Evolutionary conservation across 176 grass and related monocot species (phyloP).

Genomic region (Oryza punctata): DNA sequence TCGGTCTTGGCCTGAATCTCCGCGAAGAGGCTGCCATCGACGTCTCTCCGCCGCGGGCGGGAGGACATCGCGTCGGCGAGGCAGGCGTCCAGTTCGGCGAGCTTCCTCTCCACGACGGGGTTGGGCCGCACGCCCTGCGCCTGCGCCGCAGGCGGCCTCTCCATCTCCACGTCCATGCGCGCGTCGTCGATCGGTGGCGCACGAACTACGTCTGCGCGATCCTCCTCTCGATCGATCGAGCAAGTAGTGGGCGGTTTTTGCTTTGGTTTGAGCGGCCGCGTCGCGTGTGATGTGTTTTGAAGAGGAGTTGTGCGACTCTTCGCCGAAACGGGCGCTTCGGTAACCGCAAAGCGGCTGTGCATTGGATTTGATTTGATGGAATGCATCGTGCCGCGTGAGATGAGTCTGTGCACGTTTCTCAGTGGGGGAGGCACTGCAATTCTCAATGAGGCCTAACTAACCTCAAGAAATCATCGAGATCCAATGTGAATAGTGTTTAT

Average conservation of each 20-base stretch:
- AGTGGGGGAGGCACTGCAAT: slow-evolving; percentile 1
- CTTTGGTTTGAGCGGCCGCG: background rate
- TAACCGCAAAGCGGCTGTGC: slow-evolving; percentile 18
- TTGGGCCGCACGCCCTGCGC: background rate
- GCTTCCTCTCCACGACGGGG: slow-evolving; percentile 23
- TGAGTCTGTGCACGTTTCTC: slow-evolving; percentile 5
- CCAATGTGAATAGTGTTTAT: slow-evolving; percentile 1
- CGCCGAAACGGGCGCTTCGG: slow-evolving; percentile 16
- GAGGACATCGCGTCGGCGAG: slow-evolving; percentile 19
- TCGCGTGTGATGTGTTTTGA: slow-evolving; percentile 8
- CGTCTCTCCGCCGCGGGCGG: background rate
- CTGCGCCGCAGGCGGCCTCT: background rate
- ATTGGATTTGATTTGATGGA: background rate
- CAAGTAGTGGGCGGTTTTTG: slow-evolving; percentile 5
- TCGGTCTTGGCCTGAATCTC: slow-evolving; percentile 8
- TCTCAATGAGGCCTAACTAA: too few relatives aligned
- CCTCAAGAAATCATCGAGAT: slow-evolving; percentile 3
- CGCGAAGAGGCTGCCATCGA: background rate
- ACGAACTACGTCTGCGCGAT: background rate
- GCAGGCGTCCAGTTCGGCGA: slow-evolving; percentile 23
- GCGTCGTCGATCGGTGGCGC: background rate
- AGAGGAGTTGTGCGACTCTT: slow-evolving; percentile 28
- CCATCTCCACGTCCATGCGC: background rate
- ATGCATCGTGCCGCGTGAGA: slow-evolving; percentile 5
- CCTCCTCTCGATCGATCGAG: background rate